phyloP scores from a whole-genome alignment of 306 rosid genomes.

The Sophora flavescens region DNA sequence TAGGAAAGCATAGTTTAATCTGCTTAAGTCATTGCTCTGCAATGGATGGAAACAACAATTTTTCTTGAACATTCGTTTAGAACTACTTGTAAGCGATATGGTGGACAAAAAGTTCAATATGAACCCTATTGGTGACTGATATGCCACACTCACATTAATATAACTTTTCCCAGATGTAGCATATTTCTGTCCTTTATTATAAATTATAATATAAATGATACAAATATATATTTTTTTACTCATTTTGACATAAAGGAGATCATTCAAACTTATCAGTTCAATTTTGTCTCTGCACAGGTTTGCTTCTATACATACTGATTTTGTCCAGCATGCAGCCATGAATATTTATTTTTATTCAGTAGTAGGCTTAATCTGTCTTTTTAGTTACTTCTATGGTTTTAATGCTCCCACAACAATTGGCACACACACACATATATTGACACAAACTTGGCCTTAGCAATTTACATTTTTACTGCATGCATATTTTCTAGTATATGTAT shows the following conservation, averaged over 20 bases:
- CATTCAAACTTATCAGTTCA: not conserved
- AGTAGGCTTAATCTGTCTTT: not conserved
- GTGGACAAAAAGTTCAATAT: slow-evolving; percentile 4
- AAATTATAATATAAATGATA: not conserved
- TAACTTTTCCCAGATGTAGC: not conserved
- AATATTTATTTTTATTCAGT: slow-evolving; percentile 8
- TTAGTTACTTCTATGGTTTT: not conserved
- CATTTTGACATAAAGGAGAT: not conserved
- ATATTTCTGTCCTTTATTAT: not conserved
- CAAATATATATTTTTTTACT: not conserved
- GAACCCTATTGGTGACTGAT: slow-evolving; percentile 10
- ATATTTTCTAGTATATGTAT: slow-evolving; percentile 26
- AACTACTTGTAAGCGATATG: not conserved
- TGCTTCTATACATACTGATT: not conserved
- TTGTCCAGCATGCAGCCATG: slow-evolving; percentile 16
- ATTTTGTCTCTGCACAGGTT: not conserved
- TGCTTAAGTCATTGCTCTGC: slow-evolving; percentile 11
- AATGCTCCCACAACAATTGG: slow-evolving; percentile 3
- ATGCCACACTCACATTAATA: not conserved
- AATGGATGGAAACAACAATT: slow-evolving; percentile 2
- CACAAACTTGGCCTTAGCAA: not conserved
- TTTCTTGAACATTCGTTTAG: not conserved
- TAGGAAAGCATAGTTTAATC: slow-evolving; percentile 3
- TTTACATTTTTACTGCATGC: slow-evolving; percentile 1
- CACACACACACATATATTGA: not conserved